Evolutionary conservation across 495 filamentous ascomycete genomes (phyloP), one percentile per base, ranked within the genome.

Genomic region (Amphirosellinia nigrospora): DNA sequence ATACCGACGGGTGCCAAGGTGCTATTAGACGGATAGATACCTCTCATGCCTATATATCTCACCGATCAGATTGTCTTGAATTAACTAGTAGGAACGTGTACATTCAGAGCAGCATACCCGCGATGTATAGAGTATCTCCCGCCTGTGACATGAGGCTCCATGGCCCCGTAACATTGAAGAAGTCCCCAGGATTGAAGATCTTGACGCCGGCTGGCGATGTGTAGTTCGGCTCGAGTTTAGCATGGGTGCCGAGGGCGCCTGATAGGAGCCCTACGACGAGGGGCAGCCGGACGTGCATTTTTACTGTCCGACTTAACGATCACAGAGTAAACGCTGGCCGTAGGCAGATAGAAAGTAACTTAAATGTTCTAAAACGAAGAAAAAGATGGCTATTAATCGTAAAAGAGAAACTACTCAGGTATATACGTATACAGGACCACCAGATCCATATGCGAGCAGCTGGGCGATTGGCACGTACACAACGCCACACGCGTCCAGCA

Each of bases 121-220:
- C 66, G 43, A 73, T 73, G 23, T 73, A 73, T 8, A 73, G 59
- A 3, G 71, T 68, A 41, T 73, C 68, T 0, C 71, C 71, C 19
- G 71, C 71, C 21, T 68, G 62, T n/a, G 68, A 64, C 71, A 73
- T 73, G 5, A 73, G 13, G 64, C 71, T 73, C 71, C 71, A 73
- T 9, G 71, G 71, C n/a, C 71, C 71, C 9, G 71, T 73, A 1
- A 59, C 50, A 38, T 71, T 63, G 52, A 73, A 73, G 58, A 70
- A 73, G 28, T 38, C 66, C 8, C 64, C 69, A 11, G 68, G 71
- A 52, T 73, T 73, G 52, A 70, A 73, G n/a, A 73, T 63, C 59
- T 73, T 65, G 2, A 73, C 71, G 3, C 71, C 71, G 1, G 71
- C 66, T 26, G 71, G 68, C 2, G 72, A 73, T 8, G 72, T 73